Percentiles rank a stretch among this genome's conserved stretches.
Conservation (phyloP, 176 grass and related monocot species). For the Bolboschoenus planiculmis region DNA sequence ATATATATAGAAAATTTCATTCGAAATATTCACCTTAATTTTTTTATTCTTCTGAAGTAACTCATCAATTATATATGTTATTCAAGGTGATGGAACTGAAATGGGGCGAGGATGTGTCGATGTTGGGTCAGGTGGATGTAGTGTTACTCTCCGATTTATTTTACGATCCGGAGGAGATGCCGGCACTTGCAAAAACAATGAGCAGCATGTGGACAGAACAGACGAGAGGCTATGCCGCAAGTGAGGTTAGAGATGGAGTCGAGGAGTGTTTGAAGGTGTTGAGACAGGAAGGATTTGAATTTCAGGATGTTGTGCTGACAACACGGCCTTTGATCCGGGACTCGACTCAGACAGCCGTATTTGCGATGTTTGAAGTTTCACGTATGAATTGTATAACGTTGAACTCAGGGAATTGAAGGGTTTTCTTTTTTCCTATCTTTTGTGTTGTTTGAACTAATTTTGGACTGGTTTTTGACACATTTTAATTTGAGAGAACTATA, state of each 20-base stretch:
- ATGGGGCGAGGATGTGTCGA: constrained; percentile 19
- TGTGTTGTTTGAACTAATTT: neutral
- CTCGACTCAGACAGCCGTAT: neutral
- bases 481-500: neutral
- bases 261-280: constrained; percentile 40
- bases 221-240: constrained; percentile 40
- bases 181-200: constrained; percentile 36
- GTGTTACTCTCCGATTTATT: constrained; percentile 70
- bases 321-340: constrained; percentile 22
- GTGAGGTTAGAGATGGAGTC: constrained; percentile 39
- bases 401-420: neutral
- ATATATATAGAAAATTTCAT: neutral
- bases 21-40: neutral
- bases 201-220: constrained; percentile 23
- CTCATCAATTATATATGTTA: neutral
- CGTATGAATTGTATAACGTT: neutral
- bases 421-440: too few species aligned
- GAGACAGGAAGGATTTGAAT: constrained; percentile 34
- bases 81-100: constrained; percentile 46
- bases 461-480: neutral
- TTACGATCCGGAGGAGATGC: constrained; percentile 51
- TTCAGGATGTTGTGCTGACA: constrained; percentile 26
- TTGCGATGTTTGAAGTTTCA: constrained; percentile 33
- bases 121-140: constrained; percentile 20
- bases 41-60: neutral